Evolutionary conservation across 345 rosid species (phyloP).

Genomic region (Arabidopsis arenosa): DNA sequence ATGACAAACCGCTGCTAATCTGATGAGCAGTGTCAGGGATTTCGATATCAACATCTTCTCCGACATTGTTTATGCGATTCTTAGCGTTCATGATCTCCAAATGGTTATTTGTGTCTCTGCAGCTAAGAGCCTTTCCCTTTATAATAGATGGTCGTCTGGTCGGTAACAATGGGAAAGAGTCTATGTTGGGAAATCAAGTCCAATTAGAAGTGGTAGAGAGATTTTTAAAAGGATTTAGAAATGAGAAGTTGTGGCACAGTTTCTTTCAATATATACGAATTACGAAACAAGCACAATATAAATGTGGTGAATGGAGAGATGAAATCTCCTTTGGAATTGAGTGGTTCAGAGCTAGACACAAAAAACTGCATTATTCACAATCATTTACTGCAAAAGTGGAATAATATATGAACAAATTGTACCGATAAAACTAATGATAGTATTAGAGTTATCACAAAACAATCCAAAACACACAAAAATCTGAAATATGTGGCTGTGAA

Average conservation of each 20-base stretch:
- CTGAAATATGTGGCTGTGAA: background rate
- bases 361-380: background rate
- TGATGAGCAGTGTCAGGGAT: conserved; percentile 10
- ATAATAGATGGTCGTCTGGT: too few species aligned
- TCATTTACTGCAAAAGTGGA: background rate
- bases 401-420: background rate
- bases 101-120: background rate
- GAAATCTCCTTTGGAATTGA: background rate
- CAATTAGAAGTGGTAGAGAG: too few species aligned
- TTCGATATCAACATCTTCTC: background rate
- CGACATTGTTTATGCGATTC: background rate
- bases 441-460: background rate
- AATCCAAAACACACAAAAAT: background rate
- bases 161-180: too few species aligned
- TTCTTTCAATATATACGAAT: too few species aligned
- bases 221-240: too few species aligned
- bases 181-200: too few species aligned
- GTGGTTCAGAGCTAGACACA: background rate
- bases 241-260: too few species aligned
- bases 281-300: too few species aligned
- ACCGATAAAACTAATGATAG: background rate
- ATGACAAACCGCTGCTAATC: background rate
- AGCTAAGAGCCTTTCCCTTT: background rate
- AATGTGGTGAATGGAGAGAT: too few species aligned
- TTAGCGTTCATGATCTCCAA: background rate